Conservation (phyloP, 345 rosid genomes). For the Viola odorata region DNA sequence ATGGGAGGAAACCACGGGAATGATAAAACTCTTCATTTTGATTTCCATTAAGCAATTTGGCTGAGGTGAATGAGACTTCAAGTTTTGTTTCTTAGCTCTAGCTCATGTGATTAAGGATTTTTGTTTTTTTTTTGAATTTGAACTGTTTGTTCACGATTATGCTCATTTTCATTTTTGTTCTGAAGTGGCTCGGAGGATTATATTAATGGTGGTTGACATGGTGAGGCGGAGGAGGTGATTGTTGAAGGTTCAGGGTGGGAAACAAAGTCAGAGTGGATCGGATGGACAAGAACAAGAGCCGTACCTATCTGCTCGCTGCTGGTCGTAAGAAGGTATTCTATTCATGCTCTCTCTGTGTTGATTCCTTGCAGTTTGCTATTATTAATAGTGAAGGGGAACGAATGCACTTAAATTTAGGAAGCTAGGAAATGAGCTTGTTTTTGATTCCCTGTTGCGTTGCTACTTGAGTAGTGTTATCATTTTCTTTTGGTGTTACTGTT, state of each 20-base stretch:
- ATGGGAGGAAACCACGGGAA: not conserved
- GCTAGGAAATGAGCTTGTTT: too few species aligned
- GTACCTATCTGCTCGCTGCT: constrained; percentile 81
- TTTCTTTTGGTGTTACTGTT: too few species aligned
- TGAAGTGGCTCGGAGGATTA: constrained; percentile 12
- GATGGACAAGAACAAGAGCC: constrained; percentile 93
- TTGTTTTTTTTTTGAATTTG: not conserved
- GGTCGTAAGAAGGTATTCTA: constrained; percentile 78
- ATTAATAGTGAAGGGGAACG: not conserved
- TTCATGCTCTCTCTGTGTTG: not conserved
- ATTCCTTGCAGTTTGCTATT: not conserved
- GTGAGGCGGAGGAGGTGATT: constrained; percentile 26
- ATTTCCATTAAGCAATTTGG: not conserved
- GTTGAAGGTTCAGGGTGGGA: constrained; percentile 20
- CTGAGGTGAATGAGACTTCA: not conserved
- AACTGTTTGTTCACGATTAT: too few species aligned
- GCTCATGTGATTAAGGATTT: not conserved
- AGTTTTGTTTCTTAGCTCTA: not conserved
- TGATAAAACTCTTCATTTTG: too few species aligned
- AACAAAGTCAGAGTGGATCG: constrained; percentile 26
- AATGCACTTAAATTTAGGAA: too few species aligned
- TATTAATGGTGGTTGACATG: constrained; percentile 32
- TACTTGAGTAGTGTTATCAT: not conserved
- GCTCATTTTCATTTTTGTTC: too few species aligned
- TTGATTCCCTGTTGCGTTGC: not conserved